Conservation (phyloP, 2,329 filamentous ascomycete species). For the Fusarium sp. region DNA sequence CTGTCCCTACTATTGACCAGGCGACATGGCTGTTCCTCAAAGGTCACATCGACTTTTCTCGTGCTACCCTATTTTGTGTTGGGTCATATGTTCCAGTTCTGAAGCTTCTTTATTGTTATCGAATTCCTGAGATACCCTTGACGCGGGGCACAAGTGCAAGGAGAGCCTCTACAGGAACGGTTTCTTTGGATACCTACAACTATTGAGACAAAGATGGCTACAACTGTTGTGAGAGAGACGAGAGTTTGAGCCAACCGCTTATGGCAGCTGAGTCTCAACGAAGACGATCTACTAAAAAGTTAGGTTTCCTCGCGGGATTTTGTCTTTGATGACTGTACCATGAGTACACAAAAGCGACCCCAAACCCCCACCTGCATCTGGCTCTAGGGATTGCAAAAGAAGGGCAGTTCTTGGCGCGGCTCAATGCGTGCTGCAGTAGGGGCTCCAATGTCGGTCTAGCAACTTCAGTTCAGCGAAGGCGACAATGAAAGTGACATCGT, state of each 20-base stretch:
- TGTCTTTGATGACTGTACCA: constrained; percentile 5
- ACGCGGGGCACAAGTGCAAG: constrained; percentile 3
- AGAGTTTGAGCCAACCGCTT: constrained; percentile 25
- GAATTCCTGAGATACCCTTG: constrained; percentile 25
- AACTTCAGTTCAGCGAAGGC: not conserved
- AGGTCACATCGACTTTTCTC: constrained; percentile 27
- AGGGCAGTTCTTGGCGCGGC: constrained; percentile 36
- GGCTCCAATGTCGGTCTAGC: constrained; percentile 9
- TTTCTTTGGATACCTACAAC: constrained; percentile 6
- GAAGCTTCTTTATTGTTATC: constrained; percentile 22
- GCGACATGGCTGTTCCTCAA: constrained; percentile 26
- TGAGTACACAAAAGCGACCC: constrained; percentile 7
- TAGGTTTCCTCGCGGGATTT: constrained; percentile 5
- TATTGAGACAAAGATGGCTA: not conserved
- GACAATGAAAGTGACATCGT: not conserved
- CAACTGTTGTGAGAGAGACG: not conserved
- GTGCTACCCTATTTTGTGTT: constrained; percentile 27
- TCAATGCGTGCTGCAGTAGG: constrained; percentile 21
- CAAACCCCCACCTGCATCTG: constrained; percentile 38
- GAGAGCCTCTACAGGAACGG: constrained; percentile 5
- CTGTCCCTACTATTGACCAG: constrained; percentile 12
- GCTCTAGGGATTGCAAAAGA: constrained; percentile 30
- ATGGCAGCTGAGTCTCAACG: constrained; percentile 19
- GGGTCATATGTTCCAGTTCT: constrained; percentile 22
- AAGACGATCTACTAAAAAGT: not conserved